phyloP scores from a whole-genome alignment of 1,284 basidiomycete species.

The Papiliotrema terrestris region DNA sequence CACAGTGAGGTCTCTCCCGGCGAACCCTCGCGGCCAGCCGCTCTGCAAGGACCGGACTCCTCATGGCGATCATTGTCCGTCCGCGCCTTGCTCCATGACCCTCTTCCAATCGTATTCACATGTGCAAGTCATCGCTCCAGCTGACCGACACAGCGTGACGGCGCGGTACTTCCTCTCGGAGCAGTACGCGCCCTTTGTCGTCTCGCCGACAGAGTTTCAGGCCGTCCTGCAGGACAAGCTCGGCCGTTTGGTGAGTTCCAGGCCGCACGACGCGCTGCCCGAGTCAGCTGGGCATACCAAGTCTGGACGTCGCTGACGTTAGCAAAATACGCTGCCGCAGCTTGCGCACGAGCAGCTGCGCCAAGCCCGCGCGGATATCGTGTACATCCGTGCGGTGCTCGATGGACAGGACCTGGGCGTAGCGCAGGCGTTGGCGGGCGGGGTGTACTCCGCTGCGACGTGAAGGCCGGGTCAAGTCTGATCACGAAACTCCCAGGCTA shows the following conservation, averaged over 20 bases:
- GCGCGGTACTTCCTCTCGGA: conserved; percentile 13
- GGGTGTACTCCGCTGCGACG: conserved; percentile 2
- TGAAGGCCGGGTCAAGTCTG: not conserved
- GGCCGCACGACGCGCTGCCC: not conserved
- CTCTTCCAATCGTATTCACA: too few species aligned
- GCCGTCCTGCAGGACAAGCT: conserved; percentile 12
- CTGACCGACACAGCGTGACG: not conserved
- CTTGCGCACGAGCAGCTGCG: conserved; percentile 11
- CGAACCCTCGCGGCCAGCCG: not conserved
- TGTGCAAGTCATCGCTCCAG: too few species aligned
- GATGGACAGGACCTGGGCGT: conserved; percentile 8
- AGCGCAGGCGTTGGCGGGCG: conserved; percentile 17
- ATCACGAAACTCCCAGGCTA: too few species aligned
- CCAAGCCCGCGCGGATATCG: conserved; percentile 25
- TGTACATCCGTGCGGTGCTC: conserved; percentile 17
- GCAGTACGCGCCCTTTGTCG: conserved; percentile 13
- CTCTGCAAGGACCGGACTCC: not conserved
- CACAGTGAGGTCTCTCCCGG: not conserved
- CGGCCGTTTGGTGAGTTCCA: conserved; percentile 15
- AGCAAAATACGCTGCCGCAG: conserved; percentile 20
- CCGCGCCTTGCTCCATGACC: too few species aligned
- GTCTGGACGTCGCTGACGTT: not conserved
- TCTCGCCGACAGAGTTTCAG: conserved; percentile 7
- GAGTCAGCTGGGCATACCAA: not conserved
- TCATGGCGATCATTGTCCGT: not conserved